Percentiles rank a stretch among this genome's conserved stretches.
These are phyloP conservation scores for Rubus idaeus DNA, from an alignment of 306 rosid genomes.

Conservation along the genomic window DNA sequence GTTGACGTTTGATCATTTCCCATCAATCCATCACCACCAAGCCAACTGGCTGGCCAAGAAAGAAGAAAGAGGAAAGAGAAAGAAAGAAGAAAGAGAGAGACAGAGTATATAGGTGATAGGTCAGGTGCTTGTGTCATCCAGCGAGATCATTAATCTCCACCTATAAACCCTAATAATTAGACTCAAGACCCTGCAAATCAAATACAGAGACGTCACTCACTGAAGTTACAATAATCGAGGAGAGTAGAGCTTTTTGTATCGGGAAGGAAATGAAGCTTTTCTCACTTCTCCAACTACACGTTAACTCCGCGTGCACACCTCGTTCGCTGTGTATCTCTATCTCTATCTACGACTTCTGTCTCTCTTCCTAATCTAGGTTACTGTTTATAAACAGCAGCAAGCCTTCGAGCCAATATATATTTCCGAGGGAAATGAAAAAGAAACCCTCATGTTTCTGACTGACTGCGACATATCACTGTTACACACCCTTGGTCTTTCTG, in stretches of 20 bases:
- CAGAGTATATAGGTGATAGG: background rate
- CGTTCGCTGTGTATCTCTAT: background rate
- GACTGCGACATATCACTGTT: conserved; percentile 8
- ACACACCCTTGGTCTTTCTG: conserved; percentile 27
- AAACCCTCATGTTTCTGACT: conserved; percentile 25
- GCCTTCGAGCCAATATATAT: background rate
- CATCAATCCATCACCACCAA: conserved; percentile 19
- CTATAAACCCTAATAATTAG: background rate
- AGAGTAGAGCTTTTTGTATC: conserved; percentile 3
- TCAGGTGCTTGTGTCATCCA: conserved; percentile 4
- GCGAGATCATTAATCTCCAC: background rate
- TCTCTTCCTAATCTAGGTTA: conserved; percentile 17
- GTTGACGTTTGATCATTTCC: conserved; percentile 30
- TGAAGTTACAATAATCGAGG: background rate
- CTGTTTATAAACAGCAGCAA: conserved; percentile 23
- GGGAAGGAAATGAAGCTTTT: conserved; percentile 58
- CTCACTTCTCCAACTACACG: conserved; percentile 34
- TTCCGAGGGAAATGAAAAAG: conserved; percentile 19
- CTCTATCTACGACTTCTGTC: conserved; percentile 26
- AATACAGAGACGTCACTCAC: background rate
- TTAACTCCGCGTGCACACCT: conserved; percentile 41
- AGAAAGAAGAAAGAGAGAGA: background rate
- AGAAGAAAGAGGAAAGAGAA: background rate
- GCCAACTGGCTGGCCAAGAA: conserved; percentile 1
- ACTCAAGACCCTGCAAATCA: conserved; percentile 1